Conservation (phyloP, 1,139 yeast species). For the Saccharomyces pastorianus region DNA sequence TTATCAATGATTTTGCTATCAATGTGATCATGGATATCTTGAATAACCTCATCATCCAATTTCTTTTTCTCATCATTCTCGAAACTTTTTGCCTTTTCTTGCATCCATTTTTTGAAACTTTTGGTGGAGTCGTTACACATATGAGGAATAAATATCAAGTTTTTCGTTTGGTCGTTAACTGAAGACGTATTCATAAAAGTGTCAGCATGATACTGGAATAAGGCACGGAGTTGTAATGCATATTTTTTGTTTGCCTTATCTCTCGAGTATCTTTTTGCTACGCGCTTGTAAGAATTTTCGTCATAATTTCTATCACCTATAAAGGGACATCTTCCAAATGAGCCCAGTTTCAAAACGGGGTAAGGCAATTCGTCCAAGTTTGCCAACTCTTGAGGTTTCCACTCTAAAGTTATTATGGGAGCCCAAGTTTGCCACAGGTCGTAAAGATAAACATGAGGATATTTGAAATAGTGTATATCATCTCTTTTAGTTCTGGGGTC, state of each 20-base stretch:
- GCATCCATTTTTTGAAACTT: constrained; percentile 15
- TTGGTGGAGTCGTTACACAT: constrained; percentile 17
- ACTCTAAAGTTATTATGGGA: constrained; percentile 79
- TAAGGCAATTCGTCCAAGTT: constrained; percentile 32
- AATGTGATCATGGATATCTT: not conserved
- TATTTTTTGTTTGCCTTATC: constrained; percentile 27
- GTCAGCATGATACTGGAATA: constrained; percentile 27
- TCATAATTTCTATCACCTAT: constrained; percentile 39
- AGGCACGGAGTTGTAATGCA: constrained; percentile 26
- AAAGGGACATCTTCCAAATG: constrained; percentile 69
- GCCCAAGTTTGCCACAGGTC: constrained; percentile 73
- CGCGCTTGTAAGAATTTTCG: constrained; percentile 26
- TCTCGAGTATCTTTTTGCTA: constrained; percentile 26
- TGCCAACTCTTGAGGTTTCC: constrained; percentile 39
- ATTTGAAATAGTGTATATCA: constrained; percentile 73
- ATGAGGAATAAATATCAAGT: constrained; percentile 19
- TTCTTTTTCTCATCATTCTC: not conserved
- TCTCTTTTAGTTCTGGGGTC: constrained; percentile 81
- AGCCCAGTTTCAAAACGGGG: constrained; percentile 41
- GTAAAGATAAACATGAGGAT: constrained; percentile 69
- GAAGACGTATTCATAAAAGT: constrained; percentile 1
- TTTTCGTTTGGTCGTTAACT: constrained; percentile 6
- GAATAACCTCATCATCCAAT: not conserved
- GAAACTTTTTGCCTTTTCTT: constrained; percentile 2
- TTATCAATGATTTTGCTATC: not conserved